Percentiles rank a stretch among this genome's conserved stretches.
These are phyloP conservation scores for Boletellus deceptivus DNA, from an alignment of 1,284 basidiomycete genomes.

Conservation along the genomic window DNA sequence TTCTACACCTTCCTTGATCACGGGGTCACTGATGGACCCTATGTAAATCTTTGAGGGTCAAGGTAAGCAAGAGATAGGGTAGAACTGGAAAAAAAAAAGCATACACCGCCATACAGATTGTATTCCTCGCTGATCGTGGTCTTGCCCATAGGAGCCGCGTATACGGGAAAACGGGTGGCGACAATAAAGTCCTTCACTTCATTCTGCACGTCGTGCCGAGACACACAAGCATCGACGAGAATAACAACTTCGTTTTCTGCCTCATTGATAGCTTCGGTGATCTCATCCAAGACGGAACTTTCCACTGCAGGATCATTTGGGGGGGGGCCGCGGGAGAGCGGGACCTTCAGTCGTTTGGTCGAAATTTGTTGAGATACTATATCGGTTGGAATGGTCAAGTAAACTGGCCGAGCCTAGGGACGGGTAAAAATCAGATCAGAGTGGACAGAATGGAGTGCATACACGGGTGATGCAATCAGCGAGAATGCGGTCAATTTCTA, in stretches of 20 bases:
- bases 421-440: not conserved
- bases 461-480: slow-evolving; percentile 68
- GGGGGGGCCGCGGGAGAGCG: slow-evolving; percentile 52
- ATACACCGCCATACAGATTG: slow-evolving; percentile 84
- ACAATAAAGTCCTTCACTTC: slow-evolving; percentile 71
- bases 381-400: slow-evolving; percentile 87
- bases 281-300: slow-evolving; percentile 72
- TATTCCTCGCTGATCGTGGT: slow-evolving; percentile 77
- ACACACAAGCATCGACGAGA: slow-evolving; percentile 86
- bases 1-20: slow-evolving; percentile 78
- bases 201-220: slow-evolving; percentile 72
- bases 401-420: slow-evolving; percentile 77
- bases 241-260: slow-evolving; percentile 70
- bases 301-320: slow-evolving; percentile 62
- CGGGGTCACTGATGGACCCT: slow-evolving; percentile 72
- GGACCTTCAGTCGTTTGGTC: slow-evolving; percentile 59
- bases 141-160: slow-evolving; percentile 89
- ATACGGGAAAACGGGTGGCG: slow-evolving; percentile 75
- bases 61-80: slow-evolving; percentile 8
- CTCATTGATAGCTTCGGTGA: slow-evolving; percentile 60
- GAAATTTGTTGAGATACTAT: slow-evolving; percentile 73
- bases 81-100: not conserved
- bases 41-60: slow-evolving; percentile 63
- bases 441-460: slow-evolving; percentile 12
- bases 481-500: slow-evolving; percentile 81